Conservation (phyloP, 257 asterid species). For the Oldenlandia corymbosa region DNA sequence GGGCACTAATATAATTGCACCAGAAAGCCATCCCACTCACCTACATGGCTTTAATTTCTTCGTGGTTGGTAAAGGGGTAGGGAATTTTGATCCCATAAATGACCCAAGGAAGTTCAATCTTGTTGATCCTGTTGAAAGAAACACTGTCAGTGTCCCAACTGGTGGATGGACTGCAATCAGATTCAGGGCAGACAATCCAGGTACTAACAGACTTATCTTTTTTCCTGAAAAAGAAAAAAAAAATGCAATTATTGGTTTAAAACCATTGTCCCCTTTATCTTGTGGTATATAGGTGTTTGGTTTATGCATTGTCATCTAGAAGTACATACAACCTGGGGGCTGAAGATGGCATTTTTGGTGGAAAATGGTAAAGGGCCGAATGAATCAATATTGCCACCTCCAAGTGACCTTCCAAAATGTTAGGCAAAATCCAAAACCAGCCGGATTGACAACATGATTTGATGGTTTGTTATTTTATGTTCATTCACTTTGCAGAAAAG, state of each 20-base stretch:
- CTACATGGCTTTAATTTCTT: slow-evolving; percentile 61
- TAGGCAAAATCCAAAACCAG: slow-evolving; percentile 7
- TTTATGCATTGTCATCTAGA: slow-evolving; percentile 76
- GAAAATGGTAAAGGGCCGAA: slow-evolving; percentile 56
- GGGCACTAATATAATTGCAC: slow-evolving; percentile 59
- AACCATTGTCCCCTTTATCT: background rate
- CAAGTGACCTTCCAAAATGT: slow-evolving; percentile 63
- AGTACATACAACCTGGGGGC: slow-evolving; percentile 80
- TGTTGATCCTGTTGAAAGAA: slow-evolving; percentile 72
- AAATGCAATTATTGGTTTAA: too few species aligned
- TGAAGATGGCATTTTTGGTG: slow-evolving; percentile 72
- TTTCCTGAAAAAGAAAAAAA: too few species aligned
- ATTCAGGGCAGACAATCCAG: slow-evolving; percentile 75
- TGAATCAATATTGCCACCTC: slow-evolving; percentile 56
- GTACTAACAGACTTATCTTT: slow-evolving; percentile 24
- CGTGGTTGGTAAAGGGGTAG: slow-evolving; percentile 54
- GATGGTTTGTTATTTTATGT: background rate
- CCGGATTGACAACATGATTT: background rate
- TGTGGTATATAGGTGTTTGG: slow-evolving; percentile 52
- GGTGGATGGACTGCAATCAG: slow-evolving; percentile 64
- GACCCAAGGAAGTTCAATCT: slow-evolving; percentile 57
- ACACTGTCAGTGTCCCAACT: slow-evolving; percentile 60
- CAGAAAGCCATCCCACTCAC: slow-evolving; percentile 78
- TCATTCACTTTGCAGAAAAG: background rate
- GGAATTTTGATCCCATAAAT: slow-evolving; percentile 48